These are phyloP conservation scores for Melanogaster broomeanus DNA, from an alignment of 768 basidiomycete genomes.

Conservation along the genomic window DNA sequence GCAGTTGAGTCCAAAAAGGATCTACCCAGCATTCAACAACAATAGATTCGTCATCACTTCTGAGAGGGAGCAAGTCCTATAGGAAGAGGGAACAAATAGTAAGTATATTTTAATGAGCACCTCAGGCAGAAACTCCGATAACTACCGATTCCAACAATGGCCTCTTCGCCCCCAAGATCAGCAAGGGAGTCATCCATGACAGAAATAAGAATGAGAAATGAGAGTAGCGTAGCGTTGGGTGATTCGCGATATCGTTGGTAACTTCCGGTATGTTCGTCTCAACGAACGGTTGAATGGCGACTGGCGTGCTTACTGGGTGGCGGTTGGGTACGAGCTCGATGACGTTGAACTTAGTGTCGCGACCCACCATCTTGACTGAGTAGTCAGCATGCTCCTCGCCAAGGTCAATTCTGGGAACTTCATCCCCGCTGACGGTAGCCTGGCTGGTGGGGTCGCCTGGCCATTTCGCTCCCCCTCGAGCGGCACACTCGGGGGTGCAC, in stretches of 20 bases:
- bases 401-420: constrained; percentile 9
- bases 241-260: constrained; percentile 7
- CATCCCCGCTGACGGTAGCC: constrained; percentile 17
- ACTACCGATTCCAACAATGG: constrained; percentile 20
- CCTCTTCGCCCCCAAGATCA: constrained; percentile 3
- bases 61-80: constrained; percentile 27
- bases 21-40: constrained; percentile 25
- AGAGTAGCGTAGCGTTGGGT: constrained; percentile 8
- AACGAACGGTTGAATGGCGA: constrained; percentile 24
- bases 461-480: too few relatives aligned
- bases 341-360: not conserved
- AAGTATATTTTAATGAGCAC: constrained; percentile 21
- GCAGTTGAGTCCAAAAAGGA: constrained; percentile 25
- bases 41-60: constrained; percentile 23
- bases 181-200: constrained; percentile 17
- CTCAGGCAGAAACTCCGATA: constrained; percentile 19
- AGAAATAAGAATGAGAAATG: constrained; percentile 17
- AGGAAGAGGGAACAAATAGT: constrained; percentile 3
- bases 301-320: constrained; percentile 13
- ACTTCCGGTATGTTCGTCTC: constrained; percentile 15
- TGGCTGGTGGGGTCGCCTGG: constrained; percentile 22
- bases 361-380: not conserved
- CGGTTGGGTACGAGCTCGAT: not conserved
- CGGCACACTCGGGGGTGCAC: too few relatives aligned
- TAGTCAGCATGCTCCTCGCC: constrained; percentile 6